Percentiles rank a stretch among this genome's conserved stretches.
Evolutionary conservation across 164 flowering plant genomes (phyloP).

Genomic region (Vitis labrusca): DNA sequence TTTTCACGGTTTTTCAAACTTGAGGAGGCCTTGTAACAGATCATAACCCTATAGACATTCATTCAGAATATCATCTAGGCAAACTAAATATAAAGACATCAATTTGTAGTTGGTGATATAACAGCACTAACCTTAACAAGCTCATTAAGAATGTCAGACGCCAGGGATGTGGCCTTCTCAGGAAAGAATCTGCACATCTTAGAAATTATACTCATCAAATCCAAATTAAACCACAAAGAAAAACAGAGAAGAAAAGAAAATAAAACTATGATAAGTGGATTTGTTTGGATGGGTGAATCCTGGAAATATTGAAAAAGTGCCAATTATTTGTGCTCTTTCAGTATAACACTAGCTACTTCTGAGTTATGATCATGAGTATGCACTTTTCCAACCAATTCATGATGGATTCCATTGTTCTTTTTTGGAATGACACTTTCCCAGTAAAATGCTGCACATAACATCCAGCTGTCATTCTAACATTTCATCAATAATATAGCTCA

Average conservation of each 20-base stretch:
- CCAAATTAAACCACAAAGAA: background rate
- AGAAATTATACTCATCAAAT: background rate
- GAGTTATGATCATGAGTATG: too few relatives aligned
- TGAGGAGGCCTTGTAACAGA: background rate
- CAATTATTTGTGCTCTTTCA: too few relatives aligned
- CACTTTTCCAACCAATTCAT: too few relatives aligned
- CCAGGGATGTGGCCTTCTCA: constrained; percentile 71
- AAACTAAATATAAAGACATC: background rate
- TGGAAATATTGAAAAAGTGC: too few relatives aligned
- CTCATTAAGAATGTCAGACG: constrained; percentile 59
- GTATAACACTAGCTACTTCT: too few relatives aligned
- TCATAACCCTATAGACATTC: background rate
- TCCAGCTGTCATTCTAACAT: too few relatives aligned
- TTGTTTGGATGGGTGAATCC: too few relatives aligned
- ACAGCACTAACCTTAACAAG: constrained; percentile 63
- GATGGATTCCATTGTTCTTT: too few relatives aligned
- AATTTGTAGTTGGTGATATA: background rate
- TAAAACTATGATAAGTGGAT: too few relatives aligned
- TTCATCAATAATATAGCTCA: too few relatives aligned
- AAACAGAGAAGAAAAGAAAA: background rate
- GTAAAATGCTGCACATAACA: too few relatives aligned
- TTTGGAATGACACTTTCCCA: too few relatives aligned
- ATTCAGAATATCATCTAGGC: background rate
- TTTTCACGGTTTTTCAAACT: background rate
- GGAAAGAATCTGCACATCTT: constrained; percentile 72